Evolutionary conservation across 192 early-diverging fungal species (phyloP), one percentile per base, ranked within the genome.

Genomic region (Coemansia umbellata): DNA sequence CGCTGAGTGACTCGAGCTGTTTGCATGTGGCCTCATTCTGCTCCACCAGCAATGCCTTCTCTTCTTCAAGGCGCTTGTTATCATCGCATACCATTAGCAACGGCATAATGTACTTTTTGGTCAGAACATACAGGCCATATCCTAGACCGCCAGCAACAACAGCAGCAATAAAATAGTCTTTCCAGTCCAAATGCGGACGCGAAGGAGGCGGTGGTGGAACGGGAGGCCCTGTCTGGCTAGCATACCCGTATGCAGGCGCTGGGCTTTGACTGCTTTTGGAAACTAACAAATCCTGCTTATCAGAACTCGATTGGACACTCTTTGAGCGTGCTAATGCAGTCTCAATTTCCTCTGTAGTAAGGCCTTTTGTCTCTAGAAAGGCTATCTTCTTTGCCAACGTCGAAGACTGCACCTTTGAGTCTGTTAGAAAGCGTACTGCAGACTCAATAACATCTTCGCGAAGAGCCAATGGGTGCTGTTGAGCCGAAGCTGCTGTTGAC

Each of bases 341-440:
- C 44, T 97, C 88, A 53, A 99, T 96, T 74, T 99, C 97, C 15
- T 84, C 86, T 11, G 83, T 74, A 21, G 88, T 90, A 52, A 99
- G 70, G 0, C 97, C 97, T 78, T 99, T 99, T 35, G 86, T 85
- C 60, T 97, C 92, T 19, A 99, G 80, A 70, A 99, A 99, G n/a
- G 95, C 84, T 23, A 95, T 78, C 40, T 90, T 87, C 53, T 96
- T 95, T 27, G 91, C 90, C 18, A 99, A 67, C 0, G 97, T 83
- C 13, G 91, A 84, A 8, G 82, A 66, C 61, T 91, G 87, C 11
- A 99, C 95, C 58, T 94, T 92, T 31, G 94, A 88, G 74, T 99
- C 94, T 17, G 74, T 64, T 27, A 99, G 83, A 65, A 99, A 99
- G 44, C 87, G 87, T 56, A 97, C 88, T 4, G 97, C 97, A 1